Evolutionary conservation across 441 rosid genomes (phyloP), one percentile per base, ranked within the genome.

Genomic region (Gossypium gossypioides): DNA sequence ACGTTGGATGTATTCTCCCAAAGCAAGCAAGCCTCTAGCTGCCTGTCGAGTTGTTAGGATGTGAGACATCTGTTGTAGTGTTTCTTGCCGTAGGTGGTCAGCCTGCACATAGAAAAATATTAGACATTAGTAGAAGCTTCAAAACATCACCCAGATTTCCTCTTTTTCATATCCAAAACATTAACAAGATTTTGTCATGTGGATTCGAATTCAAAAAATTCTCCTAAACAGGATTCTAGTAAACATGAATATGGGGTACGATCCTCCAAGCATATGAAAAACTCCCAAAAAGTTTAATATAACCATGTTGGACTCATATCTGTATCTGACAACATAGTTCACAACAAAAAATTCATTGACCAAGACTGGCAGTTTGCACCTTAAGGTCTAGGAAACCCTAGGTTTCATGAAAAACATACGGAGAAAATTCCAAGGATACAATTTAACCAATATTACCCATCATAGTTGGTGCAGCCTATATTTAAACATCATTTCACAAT

Each of bases 1-100:
- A 69, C 96, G 88, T 73, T 87, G 89, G 73, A 88, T 88, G 84
- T 93, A 96, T 83, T 96, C 97, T 8, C 96, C 97, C 81, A 93
- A 79, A n/a, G 90, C 93, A 66, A 96, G 88, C 73, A 96, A 85
- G 16, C 96, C 92, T 58, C 91, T 81, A 71, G 97, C 99, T 1
- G 96, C 89, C 72, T 93, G 98, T 32, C 89, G 84, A 6, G 77
- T 87, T 59, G 96, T 92, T 69, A 96, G 82, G 83, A 88, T 84
- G 40, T 83, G 71, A 63, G 80, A 79, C 97, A 96, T 91, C 78
- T 89, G 99, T 78, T 81, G 90, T 76, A 96, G 78, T 0, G 98
- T 87, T 83, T 85, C 94, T 55, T 91, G 89, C 46, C 98, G 89
- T 69, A 96, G 81, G 78, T 96, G 89, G 72, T 96, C 99, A 37